phyloP scores from a whole-genome alignment of 805 yeast genomes.

The Komagataella pastoris region DNA sequence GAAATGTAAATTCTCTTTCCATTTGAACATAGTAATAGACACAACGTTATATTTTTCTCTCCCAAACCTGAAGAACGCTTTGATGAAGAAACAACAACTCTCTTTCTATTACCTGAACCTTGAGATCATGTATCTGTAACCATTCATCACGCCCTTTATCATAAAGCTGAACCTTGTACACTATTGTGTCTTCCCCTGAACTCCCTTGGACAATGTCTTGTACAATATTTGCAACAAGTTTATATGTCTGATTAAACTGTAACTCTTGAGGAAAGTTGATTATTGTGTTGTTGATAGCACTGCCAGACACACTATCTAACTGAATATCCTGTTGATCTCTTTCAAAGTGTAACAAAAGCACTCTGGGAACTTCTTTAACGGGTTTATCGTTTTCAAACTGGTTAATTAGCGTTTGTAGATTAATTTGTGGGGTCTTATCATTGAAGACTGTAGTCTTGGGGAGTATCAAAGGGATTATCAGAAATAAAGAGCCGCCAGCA shows the following conservation, averaged over 20 bases:
- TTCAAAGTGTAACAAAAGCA: conserved; percentile 41
- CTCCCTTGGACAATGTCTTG: conserved; percentile 14
- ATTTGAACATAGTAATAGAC: conserved; percentile 20
- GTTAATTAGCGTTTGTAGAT: conserved; percentile 27
- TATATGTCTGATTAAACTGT: conserved; percentile 24
- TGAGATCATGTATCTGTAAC: conserved; percentile 44
- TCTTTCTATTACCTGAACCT: conserved; percentile 29
- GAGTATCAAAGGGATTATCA: conserved; percentile 43
- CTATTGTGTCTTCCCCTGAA: conserved; percentile 6
- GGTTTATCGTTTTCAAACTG: conserved; percentile 23
- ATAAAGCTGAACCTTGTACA: conserved; percentile 37
- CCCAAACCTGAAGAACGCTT: conserved; percentile 60
- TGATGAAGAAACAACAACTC: conserved; percentile 53
- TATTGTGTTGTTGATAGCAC: conserved; percentile 36
- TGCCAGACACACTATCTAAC: background rate
- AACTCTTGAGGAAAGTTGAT: conserved; percentile 40
- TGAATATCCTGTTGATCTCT: conserved; percentile 15
- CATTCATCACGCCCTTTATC: conserved; percentile 31
- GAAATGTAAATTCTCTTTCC: conserved; percentile 83
- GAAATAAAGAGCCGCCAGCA: conserved; percentile 23
- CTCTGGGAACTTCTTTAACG: conserved; percentile 30
- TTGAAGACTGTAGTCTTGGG: conserved; percentile 47
- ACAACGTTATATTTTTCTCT: conserved; percentile 9
- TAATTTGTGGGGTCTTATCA: conserved; percentile 42
- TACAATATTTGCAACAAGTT: conserved; percentile 34